Percentiles rank a stretch among this genome's conserved stretches.
Evolutionary conservation across 73 alveolate genomes (phyloP).

Genomic region (Tetrahymena malaccensis): DNA sequence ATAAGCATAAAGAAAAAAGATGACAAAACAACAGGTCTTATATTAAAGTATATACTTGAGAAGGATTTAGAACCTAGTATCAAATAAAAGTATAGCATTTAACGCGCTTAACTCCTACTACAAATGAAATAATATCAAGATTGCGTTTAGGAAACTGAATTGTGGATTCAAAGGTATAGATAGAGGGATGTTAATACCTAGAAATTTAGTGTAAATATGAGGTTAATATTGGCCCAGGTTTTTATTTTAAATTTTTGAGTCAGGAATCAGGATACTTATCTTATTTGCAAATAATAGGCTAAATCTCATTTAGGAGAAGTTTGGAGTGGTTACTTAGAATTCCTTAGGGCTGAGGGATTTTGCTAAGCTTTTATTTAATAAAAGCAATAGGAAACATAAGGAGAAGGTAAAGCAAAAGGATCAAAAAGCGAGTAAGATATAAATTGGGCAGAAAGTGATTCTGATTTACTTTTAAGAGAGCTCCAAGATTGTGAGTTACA

Average conservation of each 20-base stretch:
- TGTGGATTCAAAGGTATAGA: background rate
- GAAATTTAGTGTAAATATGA: background rate
- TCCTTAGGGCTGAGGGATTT: background rate
- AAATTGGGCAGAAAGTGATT: background rate
- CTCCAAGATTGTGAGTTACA: background rate
- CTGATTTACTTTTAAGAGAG: background rate
- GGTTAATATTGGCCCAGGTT: background rate
- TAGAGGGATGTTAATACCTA: background rate
- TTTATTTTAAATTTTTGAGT: background rate
- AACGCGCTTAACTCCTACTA: background rate
- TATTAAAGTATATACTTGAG: background rate
- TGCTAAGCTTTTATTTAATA: background rate
- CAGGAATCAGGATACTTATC: background rate
- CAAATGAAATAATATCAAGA: background rate
- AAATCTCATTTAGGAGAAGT: background rate
- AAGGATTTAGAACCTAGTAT: background rate
- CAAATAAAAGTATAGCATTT: background rate
- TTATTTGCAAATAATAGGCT: background rate
- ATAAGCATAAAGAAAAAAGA: background rate
- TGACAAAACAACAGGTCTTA: background rate
- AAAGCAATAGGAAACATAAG: background rate
- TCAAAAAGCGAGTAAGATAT: background rate
- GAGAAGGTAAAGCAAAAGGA: background rate
- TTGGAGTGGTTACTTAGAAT: background rate
- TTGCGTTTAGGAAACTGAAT: background rate